phyloP scores from a whole-genome alignment of 2,329 filamentous ascomycete species.

The Monosporascus sp. region DNA sequence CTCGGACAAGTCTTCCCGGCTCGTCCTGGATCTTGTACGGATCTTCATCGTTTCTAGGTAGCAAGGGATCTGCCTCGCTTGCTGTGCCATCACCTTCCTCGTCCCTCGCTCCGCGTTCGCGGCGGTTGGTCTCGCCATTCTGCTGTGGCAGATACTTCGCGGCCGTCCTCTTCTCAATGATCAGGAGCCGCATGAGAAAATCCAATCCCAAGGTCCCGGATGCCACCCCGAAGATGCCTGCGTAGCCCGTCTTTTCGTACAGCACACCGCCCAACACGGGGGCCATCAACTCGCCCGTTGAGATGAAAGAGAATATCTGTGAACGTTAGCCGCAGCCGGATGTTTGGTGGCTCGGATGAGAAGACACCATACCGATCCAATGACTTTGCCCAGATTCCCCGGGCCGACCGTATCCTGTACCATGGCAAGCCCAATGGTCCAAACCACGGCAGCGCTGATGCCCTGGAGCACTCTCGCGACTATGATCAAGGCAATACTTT shows the following conservation, averaged over 20 bases:
- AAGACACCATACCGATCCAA: constrained; percentile 43
- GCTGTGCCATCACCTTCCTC: constrained; percentile 16
- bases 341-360: too few relatives aligned
- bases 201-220: constrained; percentile 51
- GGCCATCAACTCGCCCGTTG: constrained; percentile 49
- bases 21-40: constrained; percentile 37
- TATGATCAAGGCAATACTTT: constrained; percentile 40
- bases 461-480: constrained; percentile 53
- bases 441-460: constrained; percentile 51
- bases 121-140: constrained; percentile 16
- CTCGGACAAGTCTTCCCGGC: constrained; percentile 31
- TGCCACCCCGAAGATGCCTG: constrained; percentile 52
- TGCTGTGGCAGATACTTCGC: constrained; percentile 28
- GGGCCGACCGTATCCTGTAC: constrained; percentile 51
- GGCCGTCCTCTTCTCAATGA: constrained; percentile 59
- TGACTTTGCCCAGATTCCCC: constrained; percentile 53
- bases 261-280: constrained; percentile 56
- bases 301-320: constrained; percentile 53
- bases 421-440: constrained; percentile 48
- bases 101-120: constrained; percentile 11
- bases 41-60: constrained; percentile 29
- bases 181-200: constrained; percentile 51
- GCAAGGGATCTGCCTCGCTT: constrained; percentile 32
- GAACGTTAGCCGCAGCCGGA: background rate
- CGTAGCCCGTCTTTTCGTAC: constrained; percentile 52